These are phyloP conservation scores for Colletotrichum sp. DNA, from an alignment of 2,329 filamentous ascomycete genomes.

Conservation along the genomic window DNA sequence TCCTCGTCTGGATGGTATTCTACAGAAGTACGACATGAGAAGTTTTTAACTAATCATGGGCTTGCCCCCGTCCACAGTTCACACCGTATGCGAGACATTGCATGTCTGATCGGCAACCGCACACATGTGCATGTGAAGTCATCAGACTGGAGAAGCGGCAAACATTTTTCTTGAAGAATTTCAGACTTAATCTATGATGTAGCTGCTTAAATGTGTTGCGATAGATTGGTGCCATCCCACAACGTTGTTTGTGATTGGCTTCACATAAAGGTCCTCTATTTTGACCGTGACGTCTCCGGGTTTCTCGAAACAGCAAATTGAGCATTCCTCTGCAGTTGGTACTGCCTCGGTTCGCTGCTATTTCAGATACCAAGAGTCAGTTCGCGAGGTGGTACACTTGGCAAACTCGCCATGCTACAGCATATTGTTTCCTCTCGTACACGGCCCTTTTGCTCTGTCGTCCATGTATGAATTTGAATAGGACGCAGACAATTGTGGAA, in stretches of 20 bases:
- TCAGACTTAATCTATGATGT: rapidly evolving
- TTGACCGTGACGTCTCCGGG: rapidly evolving
- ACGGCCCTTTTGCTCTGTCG: rapidly evolving
- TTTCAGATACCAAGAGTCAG: neutral
- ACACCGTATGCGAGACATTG: neutral
- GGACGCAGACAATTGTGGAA: neutral
- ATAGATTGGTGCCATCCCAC: neutral
- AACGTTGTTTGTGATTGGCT: rapidly evolving
- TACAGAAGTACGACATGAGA: rapidly evolving
- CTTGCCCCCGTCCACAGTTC: too few relatives aligned
- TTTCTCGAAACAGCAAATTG: rapidly evolving
- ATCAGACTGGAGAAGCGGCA: too few relatives aligned
- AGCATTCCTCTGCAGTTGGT: neutral
- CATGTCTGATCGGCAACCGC: neutral
- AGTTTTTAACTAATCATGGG: rapidly evolving
- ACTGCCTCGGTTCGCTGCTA: neutral
- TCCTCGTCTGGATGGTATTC: rapidly evolving
- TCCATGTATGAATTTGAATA: neutral
- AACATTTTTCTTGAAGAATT: neutral
- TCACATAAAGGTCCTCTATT: rapidly evolving
- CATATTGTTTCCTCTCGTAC: rapidly evolving
- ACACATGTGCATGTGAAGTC: neutral
- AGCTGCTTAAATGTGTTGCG: neutral
- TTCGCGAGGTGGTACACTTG: neutral
- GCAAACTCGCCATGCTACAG: rapidly evolving